Conservation (phyloP, 2,329 filamentous ascomycete genomes). For the Cadophora gregata region DNA sequence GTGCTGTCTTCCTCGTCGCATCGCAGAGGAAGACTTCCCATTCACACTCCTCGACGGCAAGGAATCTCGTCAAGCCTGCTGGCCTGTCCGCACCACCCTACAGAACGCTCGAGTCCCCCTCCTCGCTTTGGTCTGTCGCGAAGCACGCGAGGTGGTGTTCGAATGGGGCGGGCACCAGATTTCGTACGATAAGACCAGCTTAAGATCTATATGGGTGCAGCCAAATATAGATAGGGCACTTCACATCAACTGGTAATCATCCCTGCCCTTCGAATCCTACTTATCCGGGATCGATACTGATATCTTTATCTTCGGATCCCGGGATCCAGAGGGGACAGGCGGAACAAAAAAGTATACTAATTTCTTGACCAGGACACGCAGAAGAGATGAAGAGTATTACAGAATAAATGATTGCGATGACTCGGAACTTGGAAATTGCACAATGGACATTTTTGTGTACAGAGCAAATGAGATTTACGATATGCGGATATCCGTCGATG, state of each 20-base stretch:
- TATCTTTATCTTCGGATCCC: not conserved
- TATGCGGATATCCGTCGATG: not conserved
- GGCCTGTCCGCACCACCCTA: not conserved
- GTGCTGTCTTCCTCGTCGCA: not conserved
- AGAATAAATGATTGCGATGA: not conserved
- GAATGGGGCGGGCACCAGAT: not conserved
- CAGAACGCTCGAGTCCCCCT: not conserved
- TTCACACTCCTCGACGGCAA: not conserved
- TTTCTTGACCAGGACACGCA: not conserved
- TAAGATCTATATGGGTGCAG: not conserved
- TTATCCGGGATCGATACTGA: not conserved
- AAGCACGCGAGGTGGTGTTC: not conserved
- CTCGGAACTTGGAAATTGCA: not conserved
- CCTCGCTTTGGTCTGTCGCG: not conserved
- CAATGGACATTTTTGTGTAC: not conserved
- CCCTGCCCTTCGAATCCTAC: not conserved
- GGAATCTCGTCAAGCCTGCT: not conserved
- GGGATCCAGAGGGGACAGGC: too few species aligned
- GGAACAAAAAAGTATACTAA: not conserved
- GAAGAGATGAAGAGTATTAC: conserved; percentile 5
- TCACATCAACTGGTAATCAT: not conserved
- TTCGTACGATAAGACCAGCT: not conserved
- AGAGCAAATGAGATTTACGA: not conserved
- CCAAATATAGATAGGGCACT: not conserved
- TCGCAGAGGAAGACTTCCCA: not conserved